A percentile compares a stretch with the other conserved stretches of the same genome.
Evolutionary conservation across 257 asterid species (phyloP).

Genomic region (Capsicum baccatum): DNA sequence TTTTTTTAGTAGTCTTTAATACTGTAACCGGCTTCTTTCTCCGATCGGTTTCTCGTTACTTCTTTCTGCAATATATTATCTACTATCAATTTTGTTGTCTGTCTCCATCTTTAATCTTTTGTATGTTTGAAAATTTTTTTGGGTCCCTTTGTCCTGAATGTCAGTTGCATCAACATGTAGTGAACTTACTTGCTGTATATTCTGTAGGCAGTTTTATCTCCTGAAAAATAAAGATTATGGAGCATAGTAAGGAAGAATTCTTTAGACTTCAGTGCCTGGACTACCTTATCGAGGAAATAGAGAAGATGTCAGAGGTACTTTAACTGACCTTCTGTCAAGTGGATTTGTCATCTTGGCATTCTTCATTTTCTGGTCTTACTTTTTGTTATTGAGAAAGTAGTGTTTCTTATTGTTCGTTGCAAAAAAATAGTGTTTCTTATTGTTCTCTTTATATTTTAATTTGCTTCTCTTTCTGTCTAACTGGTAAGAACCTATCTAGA

Average conservation of each 20-base stretch:
- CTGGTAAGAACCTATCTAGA: neutral
- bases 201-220: conserved; percentile 64
- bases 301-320: conserved; percentile 83
- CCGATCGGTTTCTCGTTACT: conserved; percentile 8
- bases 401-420: neutral
- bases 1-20: neutral
- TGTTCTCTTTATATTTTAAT: conserved; percentile 20
- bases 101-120: neutral
- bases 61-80: conserved; percentile 14
- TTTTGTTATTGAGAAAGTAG: neutral
- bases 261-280: conserved; percentile 91
- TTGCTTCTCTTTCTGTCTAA: neutral
- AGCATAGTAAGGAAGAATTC: conserved; percentile 87
- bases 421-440: neutral
- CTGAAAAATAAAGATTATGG: conserved; percentile 96
- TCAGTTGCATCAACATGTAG: neutral
- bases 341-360: neutral
- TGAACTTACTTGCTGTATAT: neutral
- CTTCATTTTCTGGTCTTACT: conserved; percentile 25
- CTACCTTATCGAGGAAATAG: conserved; percentile 90
- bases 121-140: neutral
- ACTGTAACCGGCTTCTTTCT: neutral
- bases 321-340: conserved; percentile 1
- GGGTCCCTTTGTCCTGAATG: neutral
- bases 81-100: neutral